Base-by-base conservation (phyloP, 106 monocot species). In the Chionographis japonica region DNA sequence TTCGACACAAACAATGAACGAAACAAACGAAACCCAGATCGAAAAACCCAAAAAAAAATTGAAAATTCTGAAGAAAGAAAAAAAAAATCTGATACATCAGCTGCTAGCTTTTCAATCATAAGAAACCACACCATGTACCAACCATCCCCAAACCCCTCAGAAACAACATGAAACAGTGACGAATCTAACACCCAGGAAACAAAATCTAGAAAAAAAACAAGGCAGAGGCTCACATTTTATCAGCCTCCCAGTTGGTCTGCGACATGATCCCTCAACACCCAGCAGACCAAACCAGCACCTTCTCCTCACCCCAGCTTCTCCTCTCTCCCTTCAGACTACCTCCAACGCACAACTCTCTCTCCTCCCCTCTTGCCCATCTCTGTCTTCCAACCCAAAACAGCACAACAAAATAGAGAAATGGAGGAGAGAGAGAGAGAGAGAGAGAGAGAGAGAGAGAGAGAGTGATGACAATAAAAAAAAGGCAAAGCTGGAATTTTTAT, bases 211-310 rank as follows among this genome's bases (percentile, higher is more conserved):
- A 56, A 72, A 3, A 52, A 52, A 4, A 52, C 49, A 51, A 35
- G 20, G 7, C 6, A 55, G 52, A 71, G 20, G 40, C 84, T 78
- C 76, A 88, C 88, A 84, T 88, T 63, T 88, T 88, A 68, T 84
- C 88, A 17, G 88, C 84, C 59, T 88, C 88, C 88, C 88, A 88
- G 58, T 79, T 84, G 54, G 63, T 73, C 76, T 88, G 88, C 42
- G 88, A 75, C 88, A 88, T 88, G 73, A 52, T 70, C 65, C 54
- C 62, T 41, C 41, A 9, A 14, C 12, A 58, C 12, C 6, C 56
- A 57, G 38, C 20, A 41, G 12, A 40, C 39, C 67, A 37, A 17
- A 2, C 36, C 0, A 8, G 7, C 2, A 13, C 54, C 53, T 67
- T 41, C 13, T 16, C 15, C 20, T 16, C 54, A 15, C n/a, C 66